phyloP scores from a whole-genome alignment of 495 filamentous ascomycete species.

The Talaromyces adpressus region DNA sequence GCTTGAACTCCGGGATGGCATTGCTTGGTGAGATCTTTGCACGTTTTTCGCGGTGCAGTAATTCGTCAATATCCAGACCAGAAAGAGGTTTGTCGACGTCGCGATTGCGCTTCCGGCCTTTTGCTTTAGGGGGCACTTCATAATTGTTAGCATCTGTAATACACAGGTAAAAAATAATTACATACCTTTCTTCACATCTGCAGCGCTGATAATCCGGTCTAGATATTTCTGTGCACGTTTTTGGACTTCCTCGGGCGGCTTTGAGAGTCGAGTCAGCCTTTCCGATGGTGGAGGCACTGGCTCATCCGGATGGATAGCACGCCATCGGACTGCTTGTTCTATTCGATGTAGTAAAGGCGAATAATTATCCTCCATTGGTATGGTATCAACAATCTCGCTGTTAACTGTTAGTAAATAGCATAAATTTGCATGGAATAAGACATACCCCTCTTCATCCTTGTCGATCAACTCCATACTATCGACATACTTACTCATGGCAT shows the following conservation, averaged over 20 bases:
- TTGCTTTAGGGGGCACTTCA: slow-evolving; percentile 75
- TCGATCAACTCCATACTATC: slow-evolving; percentile 83
- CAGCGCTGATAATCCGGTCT: slow-evolving; percentile 55
- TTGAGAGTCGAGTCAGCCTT: slow-evolving; percentile 65
- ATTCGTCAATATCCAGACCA: slow-evolving; percentile 75
- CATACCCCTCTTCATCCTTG: slow-evolving; percentile 66
- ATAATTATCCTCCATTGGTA: slow-evolving; percentile 75
- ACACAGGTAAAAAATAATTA: neutral
- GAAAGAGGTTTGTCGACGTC: slow-evolving; percentile 79
- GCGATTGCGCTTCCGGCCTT: slow-evolving; percentile 61
- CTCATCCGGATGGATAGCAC: slow-evolving; percentile 67
- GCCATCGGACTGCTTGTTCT: slow-evolving; percentile 73
- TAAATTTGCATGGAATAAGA: neutral
- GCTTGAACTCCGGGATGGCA: slow-evolving; percentile 88
- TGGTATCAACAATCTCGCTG: slow-evolving; percentile 65
- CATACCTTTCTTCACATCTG: slow-evolving; percentile 83
- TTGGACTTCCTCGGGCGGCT: slow-evolving; percentile 62
- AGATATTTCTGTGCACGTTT: slow-evolving; percentile 47
- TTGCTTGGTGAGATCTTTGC: slow-evolving; percentile 68
- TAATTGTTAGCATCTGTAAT: slow-evolving; percentile 17
- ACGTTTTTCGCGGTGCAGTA: slow-evolving; percentile 57
- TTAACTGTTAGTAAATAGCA: slow-evolving; percentile 20
- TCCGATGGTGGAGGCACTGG: slow-evolving; percentile 59
- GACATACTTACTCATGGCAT: slow-evolving; percentile 85
- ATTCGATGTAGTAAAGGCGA: slow-evolving; percentile 91